These are phyloP conservation scores for Alternaria brassicae DNA, from an alignment of 2,329 filamentous ascomycete species.

Conservation along the genomic window DNA sequence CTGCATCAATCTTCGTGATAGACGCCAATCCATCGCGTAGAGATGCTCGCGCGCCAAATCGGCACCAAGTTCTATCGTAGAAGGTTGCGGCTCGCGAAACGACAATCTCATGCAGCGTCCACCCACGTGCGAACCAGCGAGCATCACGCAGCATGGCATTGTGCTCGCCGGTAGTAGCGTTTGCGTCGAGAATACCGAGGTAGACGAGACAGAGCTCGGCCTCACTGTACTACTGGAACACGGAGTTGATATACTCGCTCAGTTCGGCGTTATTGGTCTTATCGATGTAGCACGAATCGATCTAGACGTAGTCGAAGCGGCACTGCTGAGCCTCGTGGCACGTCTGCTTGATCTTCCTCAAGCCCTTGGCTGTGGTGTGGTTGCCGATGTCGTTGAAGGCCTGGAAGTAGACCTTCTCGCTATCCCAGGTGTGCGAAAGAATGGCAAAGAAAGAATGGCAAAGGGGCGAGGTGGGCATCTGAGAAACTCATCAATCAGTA, in stretches of 20 bases:
- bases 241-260: neutral
- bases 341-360: neutral
- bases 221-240: neutral
- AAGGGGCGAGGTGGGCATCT: neutral
- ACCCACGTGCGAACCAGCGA: neutral
- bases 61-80: neutral
- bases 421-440: neutral
- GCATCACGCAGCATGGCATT: neutral
- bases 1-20: neutral
- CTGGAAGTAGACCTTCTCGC: neutral
- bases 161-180: neutral
- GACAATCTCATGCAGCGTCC: neutral
- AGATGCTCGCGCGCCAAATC: neutral
- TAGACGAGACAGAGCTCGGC: neutral
- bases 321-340: neutral
- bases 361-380: neutral
- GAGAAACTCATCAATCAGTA: neutral
- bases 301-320: neutral
- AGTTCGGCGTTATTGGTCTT: neutral
- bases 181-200: neutral
- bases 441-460: neutral
- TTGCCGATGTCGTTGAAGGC: neutral
- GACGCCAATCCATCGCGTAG: neutral
- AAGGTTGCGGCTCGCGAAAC: neutral
- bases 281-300: neutral